Percentiles rank a stretch among this genome's conserved stretches.
Conservation (phyloP, 805 yeast species). For the Ogataea populi-albae region DNA sequence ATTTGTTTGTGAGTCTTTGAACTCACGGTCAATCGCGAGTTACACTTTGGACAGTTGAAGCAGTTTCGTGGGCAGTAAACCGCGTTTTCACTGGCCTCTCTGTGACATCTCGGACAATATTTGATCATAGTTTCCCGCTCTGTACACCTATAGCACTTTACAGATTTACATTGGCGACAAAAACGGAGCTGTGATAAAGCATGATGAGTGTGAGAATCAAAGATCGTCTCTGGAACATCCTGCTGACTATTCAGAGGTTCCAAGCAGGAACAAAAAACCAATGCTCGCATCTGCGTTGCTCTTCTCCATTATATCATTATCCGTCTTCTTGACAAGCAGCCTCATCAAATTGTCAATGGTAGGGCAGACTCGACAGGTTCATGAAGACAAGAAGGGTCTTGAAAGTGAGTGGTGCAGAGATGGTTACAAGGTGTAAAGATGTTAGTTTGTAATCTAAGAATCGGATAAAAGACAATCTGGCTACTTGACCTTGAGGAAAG, state of each 20-base stretch:
- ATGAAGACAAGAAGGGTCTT: no score
- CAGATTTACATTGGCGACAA: conserved; percentile 28
- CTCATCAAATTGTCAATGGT: no score
- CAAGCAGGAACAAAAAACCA: conserved; percentile 16
- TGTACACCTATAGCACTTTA: conserved; percentile 30
- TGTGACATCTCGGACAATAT: conserved; percentile 31
- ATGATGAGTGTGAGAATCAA: conserved; percentile 20
- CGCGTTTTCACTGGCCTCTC: conserved; percentile 6
- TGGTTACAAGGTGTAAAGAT: no score
- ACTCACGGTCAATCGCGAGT: conserved; percentile 15
- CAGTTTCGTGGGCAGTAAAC: conserved; percentile 31
- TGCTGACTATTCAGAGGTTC: conserved; percentile 5
- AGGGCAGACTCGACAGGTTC: no score
- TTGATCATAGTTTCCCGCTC: conserved; percentile 19
- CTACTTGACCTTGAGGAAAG: no score
- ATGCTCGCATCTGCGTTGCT: conserved; percentile 3
- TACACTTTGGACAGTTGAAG: conserved; percentile 35
- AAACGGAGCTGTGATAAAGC: conserved; percentile 19
- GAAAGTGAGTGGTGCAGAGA: no score
- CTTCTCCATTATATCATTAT: no score
- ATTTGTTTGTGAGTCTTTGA: conserved; percentile 14
- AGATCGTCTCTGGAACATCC: conserved; percentile 11
- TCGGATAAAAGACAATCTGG: no score
- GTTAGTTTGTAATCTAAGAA: no score
- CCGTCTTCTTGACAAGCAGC: no score